These are phyloP conservation scores for Melaleuca quinquenervia DNA, from an alignment of 345 rosid genomes.

Conservation along the genomic window DNA sequence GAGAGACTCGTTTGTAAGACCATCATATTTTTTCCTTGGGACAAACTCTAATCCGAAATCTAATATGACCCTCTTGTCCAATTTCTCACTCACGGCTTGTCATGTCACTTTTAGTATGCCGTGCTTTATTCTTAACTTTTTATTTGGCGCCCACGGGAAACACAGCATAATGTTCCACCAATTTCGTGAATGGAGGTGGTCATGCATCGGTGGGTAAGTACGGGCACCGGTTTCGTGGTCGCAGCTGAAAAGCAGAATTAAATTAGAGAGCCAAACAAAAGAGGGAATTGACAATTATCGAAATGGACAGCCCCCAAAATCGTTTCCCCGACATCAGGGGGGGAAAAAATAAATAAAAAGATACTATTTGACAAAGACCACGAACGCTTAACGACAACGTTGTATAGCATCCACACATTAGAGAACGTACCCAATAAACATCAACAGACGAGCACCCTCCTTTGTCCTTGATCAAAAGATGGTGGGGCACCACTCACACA, in stretches of 20 bases:
- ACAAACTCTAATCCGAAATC: not conserved
- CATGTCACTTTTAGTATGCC: not conserved
- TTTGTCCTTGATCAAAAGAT: not conserved
- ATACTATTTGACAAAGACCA: not conserved
- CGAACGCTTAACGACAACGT: not conserved
- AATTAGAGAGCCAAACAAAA: not conserved
- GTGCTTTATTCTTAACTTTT: not conserved
- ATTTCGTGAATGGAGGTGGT: not conserved
- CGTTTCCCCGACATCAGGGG: not conserved
- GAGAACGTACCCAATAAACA: not conserved
- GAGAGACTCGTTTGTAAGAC: not conserved
- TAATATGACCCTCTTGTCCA: fast-evolving
- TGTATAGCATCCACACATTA: not conserved
- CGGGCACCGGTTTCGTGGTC: not conserved
- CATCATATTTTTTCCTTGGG: not conserved
- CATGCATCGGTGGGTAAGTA: not conserved
- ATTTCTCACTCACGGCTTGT: not conserved
- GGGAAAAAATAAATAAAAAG: not conserved
- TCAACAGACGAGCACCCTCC: not conserved
- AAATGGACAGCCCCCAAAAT: not conserved
- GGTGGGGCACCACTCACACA: not conserved
- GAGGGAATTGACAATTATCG: not conserved
- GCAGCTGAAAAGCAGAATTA: not conserved
- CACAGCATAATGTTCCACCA: not conserved
- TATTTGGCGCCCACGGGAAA: not conserved